Percentiles rank a stretch among this genome's conserved stretches.
These are phyloP conservation scores for Chalciporus pseudorubinellus DNA, from an alignment of 768 basidiomycete species.

Conservation along the genomic window DNA sequence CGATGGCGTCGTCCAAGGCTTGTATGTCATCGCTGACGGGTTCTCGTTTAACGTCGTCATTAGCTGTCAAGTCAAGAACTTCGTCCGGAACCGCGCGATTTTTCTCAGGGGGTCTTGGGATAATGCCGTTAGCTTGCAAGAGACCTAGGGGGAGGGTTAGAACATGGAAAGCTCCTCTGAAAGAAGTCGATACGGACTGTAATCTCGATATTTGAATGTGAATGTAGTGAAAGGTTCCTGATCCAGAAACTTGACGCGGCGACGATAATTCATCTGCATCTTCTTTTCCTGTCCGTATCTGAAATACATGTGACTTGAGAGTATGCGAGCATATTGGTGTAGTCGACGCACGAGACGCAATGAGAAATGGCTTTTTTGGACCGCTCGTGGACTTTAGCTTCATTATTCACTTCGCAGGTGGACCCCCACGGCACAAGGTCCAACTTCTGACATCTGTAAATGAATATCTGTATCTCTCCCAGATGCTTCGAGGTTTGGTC, in stretches of 20 bases:
- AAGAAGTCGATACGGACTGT: constrained; percentile 13
- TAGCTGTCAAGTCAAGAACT: constrained; percentile 23
- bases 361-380: constrained; percentile 32
- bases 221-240: constrained; percentile 24
- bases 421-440: not conserved
- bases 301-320: not conserved
- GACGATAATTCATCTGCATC: not conserved
- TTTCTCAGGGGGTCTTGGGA: constrained; percentile 14
- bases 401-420: not conserved
- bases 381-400: constrained; percentile 29
- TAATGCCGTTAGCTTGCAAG: constrained; percentile 28
- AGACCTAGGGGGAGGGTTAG: constrained; percentile 16
- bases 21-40: constrained; percentile 5
- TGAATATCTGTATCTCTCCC: constrained; percentile 20
- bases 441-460: constrained; percentile 3
- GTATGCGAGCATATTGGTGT: not conserved
- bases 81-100: not conserved
- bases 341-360: constrained; percentile 24
- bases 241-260: constrained; percentile 8
- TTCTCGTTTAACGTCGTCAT: constrained; percentile 10
- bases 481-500: constrained; percentile 12
- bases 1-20: too few relatives aligned
- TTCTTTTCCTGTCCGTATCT: constrained; percentile 26
- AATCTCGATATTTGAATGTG: constrained; percentile 31
- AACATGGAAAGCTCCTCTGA: not conserved